Conservation (phyloP, 768 basidiomycete genomes). For the Hygrophorus russula region DNA sequence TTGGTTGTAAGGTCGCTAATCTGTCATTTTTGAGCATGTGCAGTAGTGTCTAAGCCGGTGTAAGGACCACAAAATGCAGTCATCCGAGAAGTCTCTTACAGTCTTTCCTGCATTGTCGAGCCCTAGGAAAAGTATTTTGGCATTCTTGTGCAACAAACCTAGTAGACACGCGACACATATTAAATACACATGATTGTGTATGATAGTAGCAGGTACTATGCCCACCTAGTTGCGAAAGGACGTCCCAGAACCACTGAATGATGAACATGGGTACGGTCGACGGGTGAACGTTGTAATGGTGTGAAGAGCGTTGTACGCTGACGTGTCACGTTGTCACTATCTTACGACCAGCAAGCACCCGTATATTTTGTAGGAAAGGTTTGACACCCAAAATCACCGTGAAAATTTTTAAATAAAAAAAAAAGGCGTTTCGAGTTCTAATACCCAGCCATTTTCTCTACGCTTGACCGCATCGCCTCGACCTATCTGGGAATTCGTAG, state of each 20-base stretch:
- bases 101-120: conserved; percentile 99
- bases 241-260: conserved; percentile 93
- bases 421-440: conserved; percentile 10
- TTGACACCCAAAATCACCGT: conserved; percentile 23
- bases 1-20: conserved; percentile 93
- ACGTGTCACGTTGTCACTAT: background rate
- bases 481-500: conserved; percentile 6
- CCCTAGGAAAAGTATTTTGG: conserved; percentile 98
- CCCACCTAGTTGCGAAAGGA: conserved; percentile 87
- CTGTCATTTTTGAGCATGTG: conserved; percentile 99
- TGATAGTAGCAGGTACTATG: no score
- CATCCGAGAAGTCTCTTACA: conserved; percentile 32
- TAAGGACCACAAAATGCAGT: background rate
- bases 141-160: conserved; percentile 96
- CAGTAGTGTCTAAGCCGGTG: conserved; percentile 60
- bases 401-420: background rate
- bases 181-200: background rate
- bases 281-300: background rate
- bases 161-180: background rate
- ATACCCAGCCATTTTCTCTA: conserved; percentile 8
- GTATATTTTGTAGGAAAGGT: conserved; percentile 8
- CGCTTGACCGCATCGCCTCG: conserved; percentile 15
- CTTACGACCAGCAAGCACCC: background rate
- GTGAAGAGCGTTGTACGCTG: background rate
- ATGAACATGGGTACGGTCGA: conserved; percentile 80